A percentile compares a stretch with the other conserved stretches of the same genome.
These are phyloP conservation scores for Coccinonectria pachysandricola DNA, from an alignment of 2,329 filamentous ascomycete genomes.

Conservation along the genomic window DNA sequence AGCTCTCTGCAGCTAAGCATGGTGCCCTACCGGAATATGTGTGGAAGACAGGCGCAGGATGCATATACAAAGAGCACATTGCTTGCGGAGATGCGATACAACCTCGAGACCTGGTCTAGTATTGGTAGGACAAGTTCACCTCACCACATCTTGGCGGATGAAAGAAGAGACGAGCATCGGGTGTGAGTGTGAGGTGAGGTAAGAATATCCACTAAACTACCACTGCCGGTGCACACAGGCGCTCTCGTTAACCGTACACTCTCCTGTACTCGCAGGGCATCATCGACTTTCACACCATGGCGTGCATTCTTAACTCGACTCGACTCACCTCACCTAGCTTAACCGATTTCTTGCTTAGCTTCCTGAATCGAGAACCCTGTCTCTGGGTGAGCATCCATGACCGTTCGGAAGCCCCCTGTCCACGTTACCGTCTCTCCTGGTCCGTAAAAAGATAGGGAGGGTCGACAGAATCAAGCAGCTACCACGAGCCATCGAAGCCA, in stretches of 20 bases:
- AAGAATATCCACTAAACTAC: no score
- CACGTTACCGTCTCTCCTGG: slow-evolving; percentile 17
- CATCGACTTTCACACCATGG: slow-evolving; percentile 15
- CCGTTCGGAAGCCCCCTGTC: slow-evolving; percentile 17
- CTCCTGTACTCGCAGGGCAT: slow-evolving; percentile 5
- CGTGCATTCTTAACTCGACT: no score
- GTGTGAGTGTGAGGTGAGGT: no score
- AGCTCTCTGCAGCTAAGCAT: no score
- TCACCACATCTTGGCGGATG: no score
- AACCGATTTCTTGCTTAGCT: slow-evolving; percentile 7
- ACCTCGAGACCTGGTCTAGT: slow-evolving; percentile 15
- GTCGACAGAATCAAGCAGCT: slow-evolving; percentile 17
- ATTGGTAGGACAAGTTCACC: no score
- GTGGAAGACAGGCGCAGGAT: no score
- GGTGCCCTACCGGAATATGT: slow-evolving; percentile 12
- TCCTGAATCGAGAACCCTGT: slow-evolving; percentile 18
- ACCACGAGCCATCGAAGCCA: slow-evolving; percentile 19
- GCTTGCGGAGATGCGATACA: slow-evolving; percentile 17
- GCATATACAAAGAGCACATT: no score
- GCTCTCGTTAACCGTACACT: slow-evolving; percentile 9
- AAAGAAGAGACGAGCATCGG: no score
- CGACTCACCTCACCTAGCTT: slow-evolving; percentile 3
- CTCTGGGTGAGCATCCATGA: slow-evolving; percentile 13
- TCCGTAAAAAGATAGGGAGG: no score
- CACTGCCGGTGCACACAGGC: no score